phyloP scores from a whole-genome alignment of 306 rosid genomes.

The Malus domestica region ASM211411v1 NC_041796.1:16762501-16763000 shows the following conservation, averaged over 20 bases:
- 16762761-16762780: not conserved
- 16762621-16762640: not conserved
- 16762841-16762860: conserved; percentile 6
- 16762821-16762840: not conserved
- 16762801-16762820: conserved; percentile 11
- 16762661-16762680: not conserved
- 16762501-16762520: rapidly evolving
- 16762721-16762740: not conserved
- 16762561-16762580: too few species aligned
- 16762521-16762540: too few species aligned
- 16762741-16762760: conserved; percentile 8
- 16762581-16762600: too few species aligned
- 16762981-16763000: not conserved
- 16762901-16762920: not conserved
- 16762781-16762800: conserved; percentile 16
- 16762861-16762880: conserved; percentile 23
- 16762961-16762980: not conserved
- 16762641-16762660: not conserved
- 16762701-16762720: not conserved
- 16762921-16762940: not conserved
- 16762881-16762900: conserved; percentile 21
- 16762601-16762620: too few species aligned
- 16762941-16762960: not conserved
- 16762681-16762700: not conserved
- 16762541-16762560: too few species aligned